Conservation (phyloP, 1,139 yeast genomes). For the Geotrichum bryndzae region DNA sequence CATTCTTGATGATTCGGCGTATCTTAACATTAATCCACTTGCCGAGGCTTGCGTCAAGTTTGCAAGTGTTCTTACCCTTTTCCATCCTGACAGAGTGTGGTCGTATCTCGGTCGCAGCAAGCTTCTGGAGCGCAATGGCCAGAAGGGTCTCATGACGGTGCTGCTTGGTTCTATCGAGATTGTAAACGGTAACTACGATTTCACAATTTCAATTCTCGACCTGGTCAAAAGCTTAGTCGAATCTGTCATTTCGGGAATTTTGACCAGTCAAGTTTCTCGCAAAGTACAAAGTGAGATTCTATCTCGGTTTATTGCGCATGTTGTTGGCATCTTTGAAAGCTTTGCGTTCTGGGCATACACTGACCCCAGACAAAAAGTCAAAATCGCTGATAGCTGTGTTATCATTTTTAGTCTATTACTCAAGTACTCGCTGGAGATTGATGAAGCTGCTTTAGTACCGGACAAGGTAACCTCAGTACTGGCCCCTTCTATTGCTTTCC, state of each 20-base stretch:
- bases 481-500: slow-evolving; percentile 44
- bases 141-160: slow-evolving; percentile 59
- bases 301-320: slow-evolving; percentile 50
- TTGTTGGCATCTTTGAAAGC: slow-evolving; percentile 66
- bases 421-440: slow-evolving; percentile 53
- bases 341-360: slow-evolving; percentile 65
- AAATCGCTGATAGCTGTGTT: slow-evolving; percentile 55
- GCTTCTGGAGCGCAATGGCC: slow-evolving; percentile 58
- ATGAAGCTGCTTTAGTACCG: slow-evolving; percentile 38
- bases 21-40: slow-evolving; percentile 45
- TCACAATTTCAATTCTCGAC: slow-evolving; percentile 55
- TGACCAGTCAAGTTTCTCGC: slow-evolving; percentile 34
- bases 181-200: slow-evolving; percentile 58
- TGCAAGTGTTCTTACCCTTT: slow-evolving; percentile 44
- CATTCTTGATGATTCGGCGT: slow-evolving; percentile 63
- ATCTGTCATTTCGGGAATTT: slow-evolving; percentile 44
- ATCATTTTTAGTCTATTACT: slow-evolving; percentile 53
- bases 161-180: slow-evolving; percentile 71
- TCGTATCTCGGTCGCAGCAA: slow-evolving; percentile 64
- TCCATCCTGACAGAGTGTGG: slow-evolving; percentile 70
- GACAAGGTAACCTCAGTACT: slow-evolving; percentile 47
- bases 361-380: slow-evolving; percentile 50
- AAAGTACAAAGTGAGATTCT: slow-evolving; percentile 52
- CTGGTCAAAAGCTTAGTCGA: slow-evolving; percentile 50
- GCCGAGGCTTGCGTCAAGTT: slow-evolving; percentile 48